Base-by-base conservation (phyloP, 1,284 basidiomycete species). In the Trichosporon faecale region DNA sequence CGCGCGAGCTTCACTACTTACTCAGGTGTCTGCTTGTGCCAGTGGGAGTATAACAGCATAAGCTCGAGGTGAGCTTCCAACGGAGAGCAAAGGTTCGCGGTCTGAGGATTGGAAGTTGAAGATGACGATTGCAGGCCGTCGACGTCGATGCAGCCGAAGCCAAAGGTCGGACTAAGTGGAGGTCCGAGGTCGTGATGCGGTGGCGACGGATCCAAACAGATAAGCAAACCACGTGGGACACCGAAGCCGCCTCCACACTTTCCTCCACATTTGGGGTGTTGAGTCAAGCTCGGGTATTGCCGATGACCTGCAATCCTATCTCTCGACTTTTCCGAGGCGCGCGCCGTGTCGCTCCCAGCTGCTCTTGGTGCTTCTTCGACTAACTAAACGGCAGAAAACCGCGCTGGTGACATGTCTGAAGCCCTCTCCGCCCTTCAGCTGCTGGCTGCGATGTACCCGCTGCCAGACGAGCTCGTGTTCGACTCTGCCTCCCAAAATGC, bases 361-460 rank as follows among this genome's bases (percentile, higher is more conserved):
- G 25, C 12, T 31, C 14, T 14, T 12, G 4, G 31, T 6, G 14
- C 14, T 27, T 4, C 1, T 12, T 7, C 1, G 2, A 4, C 1
- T 7, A 12, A 16, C n/a, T 23, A 21, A 52, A 52, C 8, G 25
- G 11, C 11, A 57, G 14, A 27, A 14, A 11, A 33, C 6, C 11
- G 1, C 12, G 27, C 12, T 16, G 4, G 27, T 8, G 29, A 61
- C 57, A 61, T 61, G 57, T 61, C 57, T 3, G 68, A 71, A 11
- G 65, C 60, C 4, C 64, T 73, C n/a, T 66, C 69, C 35, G 77
- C 77, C 9, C 73, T 82, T 64, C 72, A 76, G 66, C 71, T 82
- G 21, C 74, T 83, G 9, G 72, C 76, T 23, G 76, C 80, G 21
- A 82, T 82, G 81, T 82, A 79, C 67, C 80, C 81, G 2, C 72